Evolutionary conservation across 2,329 filamentous ascomycete genomes (phyloP), one percentile per base, ranked within the genome.

Genomic region (Hyphodiscus sp.): DNA sequence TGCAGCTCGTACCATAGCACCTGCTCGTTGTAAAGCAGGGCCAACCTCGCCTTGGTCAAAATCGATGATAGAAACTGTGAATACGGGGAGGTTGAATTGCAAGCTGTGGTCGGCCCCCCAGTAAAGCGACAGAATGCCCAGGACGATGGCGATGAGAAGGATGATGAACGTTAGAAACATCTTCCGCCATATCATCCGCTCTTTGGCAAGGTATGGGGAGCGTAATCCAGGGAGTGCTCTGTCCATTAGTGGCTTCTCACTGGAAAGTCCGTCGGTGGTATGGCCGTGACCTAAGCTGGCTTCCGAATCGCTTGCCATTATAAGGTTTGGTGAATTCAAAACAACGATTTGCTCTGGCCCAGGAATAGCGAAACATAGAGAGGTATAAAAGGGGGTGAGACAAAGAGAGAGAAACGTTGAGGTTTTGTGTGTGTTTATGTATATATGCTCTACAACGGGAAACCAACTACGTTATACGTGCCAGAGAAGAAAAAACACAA

Each of bases 71-170:
- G 58, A 52, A 13, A 59, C 50, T 1, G 58, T 59, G 15, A 59
- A 57, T 3, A 57, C 52, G 2, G 52, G 54, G 16, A 60, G 20
- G 16, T 57, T 60, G 42, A 51, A 56, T 18, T 55, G 52, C 1
- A 60, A 30, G 2, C 50, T 53, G 38, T 59, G 52, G 19, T 59
- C 58, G 4, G 50, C 58, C 11, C 54, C 54, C 58, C 58, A 60
- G 38, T 60, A 59, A 16, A 60, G 50, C 1, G 56, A 59, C 26
- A 60, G 45, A 6, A 58, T 57, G 2, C 58, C 58, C 50, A 59
- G 47, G 16, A 60, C 50, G 9, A 56, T 57, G 1, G 47, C 43
- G 11, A 54, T 20, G n/a, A 61, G 48, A 11, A 61, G 33, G 4
- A 61, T 44, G 41, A 33, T 52, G 47, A 56, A 54, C 1, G 44